phyloP scores from a whole-genome alignment of 441 rosid species.

The Croton laevigatus region DNA sequence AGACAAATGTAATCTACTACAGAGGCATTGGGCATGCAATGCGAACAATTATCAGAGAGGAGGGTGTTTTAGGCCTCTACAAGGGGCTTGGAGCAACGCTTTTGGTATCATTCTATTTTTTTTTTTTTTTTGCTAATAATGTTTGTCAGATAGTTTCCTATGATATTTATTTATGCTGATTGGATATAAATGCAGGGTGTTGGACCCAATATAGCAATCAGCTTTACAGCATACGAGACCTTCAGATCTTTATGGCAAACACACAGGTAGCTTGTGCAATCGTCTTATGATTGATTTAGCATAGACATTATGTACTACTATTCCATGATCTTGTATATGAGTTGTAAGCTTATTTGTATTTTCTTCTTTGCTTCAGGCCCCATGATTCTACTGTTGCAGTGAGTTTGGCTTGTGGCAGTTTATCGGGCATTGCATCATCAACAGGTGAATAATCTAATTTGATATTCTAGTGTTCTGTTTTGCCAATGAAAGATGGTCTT shows the following conservation, averaged over 20 bases:
- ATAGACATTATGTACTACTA: background rate
- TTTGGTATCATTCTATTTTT: slow-evolving; percentile 41
- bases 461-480: background rate
- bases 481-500: slow-evolving; percentile 2
- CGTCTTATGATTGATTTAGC: background rate
- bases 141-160: background rate
- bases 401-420: slow-evolving; percentile 91
- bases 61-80: slow-evolving; percentile 81
- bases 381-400: slow-evolving; percentile 60
- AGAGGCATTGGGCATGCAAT: slow-evolving; percentile 82
- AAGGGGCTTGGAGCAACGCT: slow-evolving; percentile 96
- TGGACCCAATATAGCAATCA: slow-evolving; percentile 88
- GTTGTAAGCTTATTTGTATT: slow-evolving; percentile 1
- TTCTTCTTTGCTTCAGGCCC: slow-evolving; percentile 45
- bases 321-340: background rate
- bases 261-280: slow-evolving; percentile 46
- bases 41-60: slow-evolving; percentile 65
- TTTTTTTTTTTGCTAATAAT: slow-evolving; percentile 1
- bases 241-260: slow-evolving; percentile 80
- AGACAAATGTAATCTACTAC: slow-evolving; percentile 81
- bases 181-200: slow-evolving; percentile 58
- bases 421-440: slow-evolving; percentile 89
- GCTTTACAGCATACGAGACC: slow-evolving; percentile 83
- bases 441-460: slow-evolving; percentile 55
- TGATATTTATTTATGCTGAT: slow-evolving; percentile 10